These are phyloP conservation scores for Wallemia hederae DNA, from an alignment of 1,284 basidiomycete species.

Conservation along the genomic window DNA sequence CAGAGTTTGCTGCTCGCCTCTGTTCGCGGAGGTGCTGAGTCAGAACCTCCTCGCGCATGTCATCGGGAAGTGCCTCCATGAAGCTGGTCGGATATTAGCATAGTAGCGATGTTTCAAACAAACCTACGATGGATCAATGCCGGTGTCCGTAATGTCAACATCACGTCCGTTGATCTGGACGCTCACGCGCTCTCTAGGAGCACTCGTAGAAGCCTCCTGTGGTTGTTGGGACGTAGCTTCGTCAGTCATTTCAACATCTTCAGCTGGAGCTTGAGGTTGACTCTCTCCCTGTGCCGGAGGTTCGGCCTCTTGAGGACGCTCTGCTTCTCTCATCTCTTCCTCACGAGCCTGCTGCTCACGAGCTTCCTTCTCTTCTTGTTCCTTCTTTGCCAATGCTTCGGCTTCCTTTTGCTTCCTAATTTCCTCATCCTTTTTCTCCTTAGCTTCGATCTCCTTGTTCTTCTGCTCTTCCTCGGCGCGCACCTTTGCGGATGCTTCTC, in stretches of 20 bases:
- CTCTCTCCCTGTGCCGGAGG: constrained; percentile 16
- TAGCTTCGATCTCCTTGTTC: constrained; percentile 18
- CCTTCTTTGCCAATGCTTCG: constrained; percentile 11
- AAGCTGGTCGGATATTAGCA: constrained; percentile 29
- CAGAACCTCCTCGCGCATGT: constrained; percentile 93
- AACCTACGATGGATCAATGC: constrained; percentile 46
- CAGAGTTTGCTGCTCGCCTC: constrained; percentile 10
- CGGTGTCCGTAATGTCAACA: constrained; percentile 96
- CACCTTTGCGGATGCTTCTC: constrained; percentile 21
- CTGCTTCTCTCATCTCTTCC: constrained; percentile 11
- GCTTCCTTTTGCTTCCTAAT: constrained; percentile 9
- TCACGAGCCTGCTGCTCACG: constrained; percentile 7
- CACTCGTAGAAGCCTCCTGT: constrained; percentile 14
- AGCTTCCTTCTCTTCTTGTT: constrained; percentile 12
- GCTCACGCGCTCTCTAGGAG: constrained; percentile 30
- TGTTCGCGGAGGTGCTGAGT: constrained; percentile 85
- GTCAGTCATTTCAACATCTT: neutral
- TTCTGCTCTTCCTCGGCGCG: neutral
- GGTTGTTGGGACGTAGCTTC: constrained; percentile 6
- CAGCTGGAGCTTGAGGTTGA: constrained; percentile 7
- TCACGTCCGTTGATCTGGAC: constrained; percentile 67
- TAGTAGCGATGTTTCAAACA: neutral
- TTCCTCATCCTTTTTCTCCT: constrained; percentile 16
- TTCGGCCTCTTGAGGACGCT: constrained; percentile 8
- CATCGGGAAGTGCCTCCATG: constrained; percentile 86